Conservation (phyloP, 371 early-diverging fungal genomes). For the Mortierella sp. region DNA sequence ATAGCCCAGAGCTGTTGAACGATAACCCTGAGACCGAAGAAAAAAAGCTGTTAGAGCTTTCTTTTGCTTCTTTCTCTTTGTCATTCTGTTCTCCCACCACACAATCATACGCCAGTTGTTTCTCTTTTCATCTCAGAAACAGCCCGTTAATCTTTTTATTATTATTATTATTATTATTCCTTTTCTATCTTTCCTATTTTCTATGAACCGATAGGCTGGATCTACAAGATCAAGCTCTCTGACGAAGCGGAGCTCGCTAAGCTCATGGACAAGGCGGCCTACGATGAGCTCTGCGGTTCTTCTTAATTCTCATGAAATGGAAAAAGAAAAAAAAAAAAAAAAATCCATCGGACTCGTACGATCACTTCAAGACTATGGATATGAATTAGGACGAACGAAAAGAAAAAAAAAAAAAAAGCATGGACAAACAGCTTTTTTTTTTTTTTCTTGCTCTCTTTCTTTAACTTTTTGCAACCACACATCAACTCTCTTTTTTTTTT, state of each 20-base stretch:
- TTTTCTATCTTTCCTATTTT: conserved; percentile 10
- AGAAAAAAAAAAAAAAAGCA: not conserved
- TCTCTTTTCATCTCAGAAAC: too few relatives aligned
- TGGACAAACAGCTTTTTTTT: not conserved
- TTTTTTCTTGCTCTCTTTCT: not conserved
- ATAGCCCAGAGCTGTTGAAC: conserved; percentile 85
- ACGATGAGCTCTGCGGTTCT: conserved; percentile 62
- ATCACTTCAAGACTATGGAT: not conserved
- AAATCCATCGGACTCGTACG: too few relatives aligned
- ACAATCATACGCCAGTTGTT: too few relatives aligned
- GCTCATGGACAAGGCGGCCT: conserved; percentile 80
- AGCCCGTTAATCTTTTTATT: too few relatives aligned
- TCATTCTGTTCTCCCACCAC: too few relatives aligned
- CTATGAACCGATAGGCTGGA: conserved; percentile 79
- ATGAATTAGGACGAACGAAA: not conserved
- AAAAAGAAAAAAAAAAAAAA: not conserved
- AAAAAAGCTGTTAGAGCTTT: too few relatives aligned
- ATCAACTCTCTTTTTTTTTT: not conserved
- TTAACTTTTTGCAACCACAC: not conserved
- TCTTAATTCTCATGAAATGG: too few relatives aligned
- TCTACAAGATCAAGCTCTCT: conserved; percentile 89
- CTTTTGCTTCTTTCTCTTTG: not conserved
- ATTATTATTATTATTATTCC: too few relatives aligned
- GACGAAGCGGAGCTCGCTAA: conserved; percentile 72
- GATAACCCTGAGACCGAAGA: conserved; percentile 79